These are phyloP conservation scores for Cladorrhinum samala DNA, from an alignment of 495 filamentous ascomycete genomes.

Conservation along the genomic window DNA sequence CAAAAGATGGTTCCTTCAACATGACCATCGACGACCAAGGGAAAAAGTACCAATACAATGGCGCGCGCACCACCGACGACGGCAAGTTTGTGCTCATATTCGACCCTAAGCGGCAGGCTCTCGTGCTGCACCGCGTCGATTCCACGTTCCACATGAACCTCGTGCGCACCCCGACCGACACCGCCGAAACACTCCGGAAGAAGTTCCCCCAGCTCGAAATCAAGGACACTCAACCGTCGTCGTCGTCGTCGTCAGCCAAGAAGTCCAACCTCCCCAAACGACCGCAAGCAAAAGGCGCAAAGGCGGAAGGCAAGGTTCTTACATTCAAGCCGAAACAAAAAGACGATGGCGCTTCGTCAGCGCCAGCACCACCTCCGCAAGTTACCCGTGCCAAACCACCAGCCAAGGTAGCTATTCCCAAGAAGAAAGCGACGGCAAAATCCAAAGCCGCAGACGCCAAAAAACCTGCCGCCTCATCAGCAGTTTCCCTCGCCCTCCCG, in stretches of 20 bases:
- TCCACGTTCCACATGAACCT: slow-evolving; percentile 57
- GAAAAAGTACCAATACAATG: slow-evolving; percentile 45
- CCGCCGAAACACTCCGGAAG: slow-evolving; percentile 33
- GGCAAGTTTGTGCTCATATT: slow-evolving; percentile 51
- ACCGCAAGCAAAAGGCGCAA: slow-evolving; percentile 9
- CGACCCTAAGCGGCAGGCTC: slow-evolving; percentile 46
- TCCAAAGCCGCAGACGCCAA: slow-evolving; percentile 8
- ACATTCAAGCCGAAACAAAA: background rate
- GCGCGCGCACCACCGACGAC: slow-evolving; percentile 41
- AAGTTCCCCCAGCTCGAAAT: slow-evolving; percentile 39
- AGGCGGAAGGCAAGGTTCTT: background rate
- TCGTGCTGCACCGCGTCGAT: slow-evolving; percentile 51
- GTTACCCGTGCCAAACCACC: slow-evolving; percentile 10
- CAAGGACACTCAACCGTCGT: slow-evolving; percentile 3
- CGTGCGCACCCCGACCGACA: slow-evolving; percentile 37
- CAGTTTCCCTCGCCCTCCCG: slow-evolving; percentile 23
- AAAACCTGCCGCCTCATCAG: too few species aligned
- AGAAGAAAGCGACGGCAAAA: slow-evolving; percentile 23
- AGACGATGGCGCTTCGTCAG: background rate
- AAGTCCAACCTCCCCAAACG: background rate
- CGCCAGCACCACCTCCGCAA: slow-evolving; percentile 8
- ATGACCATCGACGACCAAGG: slow-evolving; percentile 42
- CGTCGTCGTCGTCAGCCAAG: background rate
- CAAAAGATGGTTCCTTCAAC: slow-evolving; percentile 38
- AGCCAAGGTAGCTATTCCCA: slow-evolving; percentile 17